Evolutionary conservation across 2,329 filamentous ascomycete genomes (phyloP), one percentile per base, ranked within the genome.

Genomic region (Hymenotorrendiella dingleyae): DNA sequence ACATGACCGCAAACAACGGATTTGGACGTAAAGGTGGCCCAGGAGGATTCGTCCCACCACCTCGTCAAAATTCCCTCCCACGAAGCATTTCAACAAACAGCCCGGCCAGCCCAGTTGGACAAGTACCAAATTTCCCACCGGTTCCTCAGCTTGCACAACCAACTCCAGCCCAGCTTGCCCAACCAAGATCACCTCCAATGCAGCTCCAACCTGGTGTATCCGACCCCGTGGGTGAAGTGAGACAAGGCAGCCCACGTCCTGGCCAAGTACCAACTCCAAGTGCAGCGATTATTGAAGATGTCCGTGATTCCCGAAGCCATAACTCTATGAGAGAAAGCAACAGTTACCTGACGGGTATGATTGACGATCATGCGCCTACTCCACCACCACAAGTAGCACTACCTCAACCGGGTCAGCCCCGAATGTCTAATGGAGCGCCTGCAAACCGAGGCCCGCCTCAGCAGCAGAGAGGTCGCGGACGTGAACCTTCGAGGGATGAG

Each of bases 61-160:
- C 62, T 20, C 67, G 66, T 3, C 64, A 69, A 42, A 71, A 70
- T 48, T 76, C 73, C 0, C 54, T 72, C 14, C 67, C 70, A 14
- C 65, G 65, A 50, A 67, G 66, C 20, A 62, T 65, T 28, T 38
- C 60, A 10, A 57, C 64, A 12, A 50, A 62, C 14, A 64, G 63
- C 62, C 5, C 69, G 65, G 39, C 47, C 11, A 48, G 52, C 11
- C 43, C 55, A 6, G 54, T 65, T 44, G 56, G 63, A 11, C 27
- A 46, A 4, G 24, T 47, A 6, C 35, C 68, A 19, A 52, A 52
- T 20, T 54, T 52, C 23, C 54, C 54, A 14, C 34, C 36, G 11
- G 48, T 54, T 33, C 54, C 54, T 21, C 27, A 52, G 39, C 36
- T 54, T 30, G 54, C 55, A 23, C 24, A 52, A 37, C 36, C 53